A percentile compares a stretch with the other conserved stretches of the same genome.
phyloP scores from a whole-genome alignment of 148 eudicot species.

The Arbutus unedo region DNA sequence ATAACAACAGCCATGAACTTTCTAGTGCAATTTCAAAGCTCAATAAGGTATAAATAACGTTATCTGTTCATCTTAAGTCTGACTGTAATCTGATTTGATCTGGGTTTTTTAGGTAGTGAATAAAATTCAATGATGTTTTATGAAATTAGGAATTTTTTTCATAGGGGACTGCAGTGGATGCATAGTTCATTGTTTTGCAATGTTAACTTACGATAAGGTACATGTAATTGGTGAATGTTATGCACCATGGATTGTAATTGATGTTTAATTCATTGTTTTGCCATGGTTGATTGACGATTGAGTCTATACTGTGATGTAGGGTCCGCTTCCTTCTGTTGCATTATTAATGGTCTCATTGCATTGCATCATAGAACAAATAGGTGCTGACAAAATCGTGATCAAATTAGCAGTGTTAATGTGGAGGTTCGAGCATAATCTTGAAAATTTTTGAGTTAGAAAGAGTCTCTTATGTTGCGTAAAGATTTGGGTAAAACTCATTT shows the following conservation, averaged over 20 bases:
- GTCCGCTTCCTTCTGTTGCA: not conserved
- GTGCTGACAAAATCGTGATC: not conserved
- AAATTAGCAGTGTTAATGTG: not conserved
- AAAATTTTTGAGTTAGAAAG: too few species aligned
- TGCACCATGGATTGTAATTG: not conserved
- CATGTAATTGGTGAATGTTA: not conserved
- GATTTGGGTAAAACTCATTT: too few species aligned
- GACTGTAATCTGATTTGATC: not conserved
- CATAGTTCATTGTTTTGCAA: too few species aligned
- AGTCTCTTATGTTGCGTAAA: too few species aligned
- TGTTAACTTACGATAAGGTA: too few species aligned
- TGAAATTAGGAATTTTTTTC: too few species aligned
- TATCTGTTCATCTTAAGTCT: not conserved
- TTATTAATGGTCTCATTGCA: not conserved
- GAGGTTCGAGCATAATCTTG: too few species aligned
- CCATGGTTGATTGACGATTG: not conserved
- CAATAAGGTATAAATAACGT: constrained; percentile 50
- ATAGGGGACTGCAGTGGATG: too few species aligned
- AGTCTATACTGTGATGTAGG: too few species aligned
- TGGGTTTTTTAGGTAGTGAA: too few species aligned
- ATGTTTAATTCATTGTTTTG: not conserved
- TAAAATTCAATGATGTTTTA: too few species aligned
- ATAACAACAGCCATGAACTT: constrained; percentile 34
- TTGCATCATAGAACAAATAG: not conserved
- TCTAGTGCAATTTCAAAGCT: constrained; percentile 56